phyloP scores from a whole-genome alignment of 2,329 filamentous ascomycete species.

The Aspergillus luchuensis region DNA sequence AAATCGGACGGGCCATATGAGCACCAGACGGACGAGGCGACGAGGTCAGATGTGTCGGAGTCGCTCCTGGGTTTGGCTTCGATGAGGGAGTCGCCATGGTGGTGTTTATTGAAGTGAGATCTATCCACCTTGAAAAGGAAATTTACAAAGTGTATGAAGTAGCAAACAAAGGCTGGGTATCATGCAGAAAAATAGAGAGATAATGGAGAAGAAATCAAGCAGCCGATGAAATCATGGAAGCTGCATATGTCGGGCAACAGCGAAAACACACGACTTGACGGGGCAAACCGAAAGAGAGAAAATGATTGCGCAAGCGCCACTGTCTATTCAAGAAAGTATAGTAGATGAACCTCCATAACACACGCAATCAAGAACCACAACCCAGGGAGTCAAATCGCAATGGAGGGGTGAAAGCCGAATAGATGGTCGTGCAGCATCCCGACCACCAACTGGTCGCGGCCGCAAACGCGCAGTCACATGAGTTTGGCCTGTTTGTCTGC shows the following conservation, averaged over 20 bases:
- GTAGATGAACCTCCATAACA: background rate
- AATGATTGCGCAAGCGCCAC: background rate
- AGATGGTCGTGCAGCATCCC: too few species aligned
- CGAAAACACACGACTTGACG: background rate
- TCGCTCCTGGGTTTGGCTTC: slow-evolving; percentile 45
- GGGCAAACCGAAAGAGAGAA: background rate
- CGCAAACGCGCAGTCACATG: slow-evolving; percentile 32
- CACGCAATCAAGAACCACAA: background rate
- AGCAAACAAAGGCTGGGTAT: background rate
- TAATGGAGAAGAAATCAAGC: slow-evolving; percentile 1
- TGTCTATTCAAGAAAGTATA: background rate
- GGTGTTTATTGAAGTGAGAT: background rate
- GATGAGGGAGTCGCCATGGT: slow-evolving; percentile 50
- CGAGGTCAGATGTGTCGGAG: slow-evolving; percentile 47
- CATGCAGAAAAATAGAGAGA: background rate
- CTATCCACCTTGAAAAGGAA: background rate
- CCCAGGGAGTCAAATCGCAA: background rate
- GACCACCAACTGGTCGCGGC: background rate
- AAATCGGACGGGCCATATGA: slow-evolving; percentile 42
- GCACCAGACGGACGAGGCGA: slow-evolving; percentile 47
- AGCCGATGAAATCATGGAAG: background rate
- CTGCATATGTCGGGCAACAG: slow-evolving; percentile 7
- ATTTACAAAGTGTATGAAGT: background rate
- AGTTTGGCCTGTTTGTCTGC: slow-evolving; percentile 33
- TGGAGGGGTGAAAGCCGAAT: background rate